A percentile compares a stretch with the other conserved stretches of the same genome.
Evolutionary conservation across 140 eudicot species (phyloP).

Genomic region (Oenanthe javanica): DNA sequence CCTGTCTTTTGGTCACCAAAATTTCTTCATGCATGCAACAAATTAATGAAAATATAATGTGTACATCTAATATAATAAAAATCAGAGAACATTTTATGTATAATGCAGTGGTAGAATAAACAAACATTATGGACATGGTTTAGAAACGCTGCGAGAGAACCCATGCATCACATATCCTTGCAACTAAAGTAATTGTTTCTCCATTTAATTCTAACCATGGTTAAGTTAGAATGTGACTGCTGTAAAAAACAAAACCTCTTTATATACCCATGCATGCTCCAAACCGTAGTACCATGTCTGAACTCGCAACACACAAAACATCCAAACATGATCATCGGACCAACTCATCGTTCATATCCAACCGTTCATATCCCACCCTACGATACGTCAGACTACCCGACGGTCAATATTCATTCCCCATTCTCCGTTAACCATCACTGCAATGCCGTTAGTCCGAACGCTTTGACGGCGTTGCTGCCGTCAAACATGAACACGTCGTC

Average conservation of each 20-base stretch:
- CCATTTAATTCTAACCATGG: slow-evolving; percentile 6
- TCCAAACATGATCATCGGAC: slow-evolving; percentile 14
- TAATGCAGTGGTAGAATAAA: no score
- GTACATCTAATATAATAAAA: no score
- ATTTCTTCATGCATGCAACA: no score
- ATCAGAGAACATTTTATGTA: no score
- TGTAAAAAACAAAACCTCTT: not conserved
- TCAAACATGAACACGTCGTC: not conserved
- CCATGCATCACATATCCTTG: not conserved
- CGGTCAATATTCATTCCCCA: not conserved
- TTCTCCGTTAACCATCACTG: not conserved
- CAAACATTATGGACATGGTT: not conserved
- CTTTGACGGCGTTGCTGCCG: no score
- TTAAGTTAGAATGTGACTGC: not conserved
- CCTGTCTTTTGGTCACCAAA: no score
- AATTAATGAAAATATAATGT: no score
- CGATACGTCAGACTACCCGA: not conserved
- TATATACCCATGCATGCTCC: not conserved
- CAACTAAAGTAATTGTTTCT: not conserved
- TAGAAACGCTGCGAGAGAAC: not conserved
- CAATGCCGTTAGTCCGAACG: not conserved
- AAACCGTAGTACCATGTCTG: not conserved
- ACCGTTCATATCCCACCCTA: slow-evolving; percentile 9
- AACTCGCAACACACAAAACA: not conserved
- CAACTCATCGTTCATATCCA: slow-evolving; percentile 10